phyloP scores from a whole-genome alignment of 768 basidiomycete species.

The Boletus rubropictus region DNA sequence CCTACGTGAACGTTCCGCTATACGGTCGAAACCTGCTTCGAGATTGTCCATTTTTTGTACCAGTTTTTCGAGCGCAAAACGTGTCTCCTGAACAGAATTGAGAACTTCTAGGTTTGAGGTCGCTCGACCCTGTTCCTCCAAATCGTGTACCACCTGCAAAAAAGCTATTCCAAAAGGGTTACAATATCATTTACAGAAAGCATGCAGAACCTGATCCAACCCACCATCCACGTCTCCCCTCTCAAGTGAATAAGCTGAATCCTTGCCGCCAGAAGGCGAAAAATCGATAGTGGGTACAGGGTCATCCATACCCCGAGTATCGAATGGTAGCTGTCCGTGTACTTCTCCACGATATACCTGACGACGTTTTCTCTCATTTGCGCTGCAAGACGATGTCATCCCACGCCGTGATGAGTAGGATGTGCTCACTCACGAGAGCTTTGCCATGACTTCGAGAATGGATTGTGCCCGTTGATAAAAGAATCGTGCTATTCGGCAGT shows the following conservation, averaged over 20 bases:
- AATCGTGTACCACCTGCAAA: conserved; percentile 55
- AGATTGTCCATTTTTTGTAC: conserved; percentile 74
- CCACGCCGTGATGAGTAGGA: neutral
- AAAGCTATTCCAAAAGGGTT: conserved; percentile 40
- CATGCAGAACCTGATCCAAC: conserved; percentile 37
- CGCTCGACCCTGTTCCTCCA: conserved; percentile 51
- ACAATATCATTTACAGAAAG: neutral
- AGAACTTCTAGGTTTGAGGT: conserved; percentile 43
- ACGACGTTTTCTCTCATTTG: conserved; percentile 75
- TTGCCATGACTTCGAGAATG: conserved; percentile 82
- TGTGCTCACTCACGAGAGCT: conserved; percentile 62
- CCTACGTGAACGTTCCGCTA: conserved; percentile 80
- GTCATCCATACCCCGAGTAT: conserved; percentile 74
- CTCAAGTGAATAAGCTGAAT: conserved; percentile 62
- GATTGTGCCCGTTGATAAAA: conserved; percentile 77
- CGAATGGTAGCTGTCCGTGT: conserved; percentile 83
- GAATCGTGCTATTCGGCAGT: conserved; percentile 50
- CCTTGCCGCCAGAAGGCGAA: conserved; percentile 58
- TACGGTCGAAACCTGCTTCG: conserved; percentile 76
- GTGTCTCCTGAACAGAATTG: conserved; percentile 57
- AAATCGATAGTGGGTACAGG: conserved; percentile 76
- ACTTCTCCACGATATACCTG: conserved; percentile 81
- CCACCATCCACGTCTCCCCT: conserved; percentile 67
- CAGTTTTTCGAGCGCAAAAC: conserved; percentile 58
- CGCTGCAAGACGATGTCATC: conserved; percentile 34